Conservation (phyloP, 1,284 basidiomycete species). For the Trichosporon sp. region DNA sequence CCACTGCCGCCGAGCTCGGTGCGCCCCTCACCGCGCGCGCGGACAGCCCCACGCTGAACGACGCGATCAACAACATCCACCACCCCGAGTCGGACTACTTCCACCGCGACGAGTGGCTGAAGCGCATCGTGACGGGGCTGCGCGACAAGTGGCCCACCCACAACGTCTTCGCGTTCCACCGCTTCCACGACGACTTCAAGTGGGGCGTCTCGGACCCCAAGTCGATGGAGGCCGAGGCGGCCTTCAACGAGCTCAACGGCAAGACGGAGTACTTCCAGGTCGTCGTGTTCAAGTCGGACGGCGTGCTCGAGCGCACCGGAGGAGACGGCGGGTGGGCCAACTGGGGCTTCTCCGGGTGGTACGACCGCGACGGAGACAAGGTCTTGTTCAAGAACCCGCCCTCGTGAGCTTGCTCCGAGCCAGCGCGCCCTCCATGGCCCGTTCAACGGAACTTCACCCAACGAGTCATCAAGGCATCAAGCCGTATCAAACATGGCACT, state of each 20-base stretch:
- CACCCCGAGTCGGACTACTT: neutral
- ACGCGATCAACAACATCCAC: neutral
- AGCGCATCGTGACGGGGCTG: neutral
- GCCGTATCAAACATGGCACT: no score
- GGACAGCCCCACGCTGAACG: neutral
- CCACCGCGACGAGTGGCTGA: neutral
- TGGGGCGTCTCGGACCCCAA: neutral
- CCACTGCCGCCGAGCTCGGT: neutral
- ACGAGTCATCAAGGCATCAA: no score
- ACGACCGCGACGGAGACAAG: neutral
- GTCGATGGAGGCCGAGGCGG: neutral
- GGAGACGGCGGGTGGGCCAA: neutral
- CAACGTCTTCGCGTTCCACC: neutral
- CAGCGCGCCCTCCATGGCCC: no score
- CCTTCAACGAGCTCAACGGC: neutral
- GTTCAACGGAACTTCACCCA: no score
- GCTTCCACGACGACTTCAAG: neutral
- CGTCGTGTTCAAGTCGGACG: neutral
- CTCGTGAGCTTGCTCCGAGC: no score
- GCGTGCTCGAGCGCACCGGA: neutral
- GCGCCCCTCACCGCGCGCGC: neutral
- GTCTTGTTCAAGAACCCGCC: neutral
- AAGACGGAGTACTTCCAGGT: neutral
- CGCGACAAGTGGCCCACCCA: neutral
- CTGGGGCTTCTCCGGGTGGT: neutral